These are phyloP conservation scores for Glutinoglossum americanum DNA, from an alignment of 495 filamentous ascomycete species.

Conservation along the genomic window DNA sequence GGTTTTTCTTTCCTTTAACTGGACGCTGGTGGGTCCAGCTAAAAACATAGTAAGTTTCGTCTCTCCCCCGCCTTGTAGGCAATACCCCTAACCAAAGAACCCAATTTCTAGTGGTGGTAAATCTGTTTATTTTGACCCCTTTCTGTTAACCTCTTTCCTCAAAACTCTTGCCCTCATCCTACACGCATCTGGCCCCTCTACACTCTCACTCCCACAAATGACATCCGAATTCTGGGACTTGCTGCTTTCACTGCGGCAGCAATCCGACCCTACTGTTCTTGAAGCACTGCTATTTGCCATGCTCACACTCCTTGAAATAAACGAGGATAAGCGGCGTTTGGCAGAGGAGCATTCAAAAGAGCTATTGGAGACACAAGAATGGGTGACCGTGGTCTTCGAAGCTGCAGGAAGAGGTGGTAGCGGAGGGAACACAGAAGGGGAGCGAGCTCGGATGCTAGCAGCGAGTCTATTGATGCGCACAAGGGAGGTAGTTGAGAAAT, in stretches of 20 bases:
- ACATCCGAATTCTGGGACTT: slow-evolving; percentile 49
- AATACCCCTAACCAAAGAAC: slow-evolving; percentile 16
- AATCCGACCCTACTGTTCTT: slow-evolving; percentile 37
- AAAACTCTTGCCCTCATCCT: slow-evolving; percentile 44
- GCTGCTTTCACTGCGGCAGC: slow-evolving; percentile 23
- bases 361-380: slow-evolving; percentile 38
- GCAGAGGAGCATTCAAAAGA: slow-evolving; percentile 33
- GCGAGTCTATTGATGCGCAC: slow-evolving; percentile 65
- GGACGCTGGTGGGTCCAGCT: slow-evolving; percentile 26
- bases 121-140: slow-evolving; percentile 31
- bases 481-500: slow-evolving; percentile 62
- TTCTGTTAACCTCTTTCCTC: slow-evolving; percentile 36
- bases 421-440: slow-evolving; percentile 32
- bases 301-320: slow-evolving; percentile 67
- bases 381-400: slow-evolving; percentile 53
- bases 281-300: slow-evolving; percentile 59
- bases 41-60: slow-evolving; percentile 16
- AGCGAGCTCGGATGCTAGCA: slow-evolving; percentile 44
- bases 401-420: slow-evolving; percentile 19
- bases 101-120: slow-evolving; percentile 6
- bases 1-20: slow-evolving; percentile 65
- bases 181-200: slow-evolving; percentile 41
- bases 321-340: slow-evolving; percentile 28
- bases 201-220: slow-evolving; percentile 40
- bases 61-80: too few species aligned